These are phyloP conservation scores for Stephania cephalantha DNA, from an alignment of 164 flowering plant species.

Conservation along the genomic window DNA sequence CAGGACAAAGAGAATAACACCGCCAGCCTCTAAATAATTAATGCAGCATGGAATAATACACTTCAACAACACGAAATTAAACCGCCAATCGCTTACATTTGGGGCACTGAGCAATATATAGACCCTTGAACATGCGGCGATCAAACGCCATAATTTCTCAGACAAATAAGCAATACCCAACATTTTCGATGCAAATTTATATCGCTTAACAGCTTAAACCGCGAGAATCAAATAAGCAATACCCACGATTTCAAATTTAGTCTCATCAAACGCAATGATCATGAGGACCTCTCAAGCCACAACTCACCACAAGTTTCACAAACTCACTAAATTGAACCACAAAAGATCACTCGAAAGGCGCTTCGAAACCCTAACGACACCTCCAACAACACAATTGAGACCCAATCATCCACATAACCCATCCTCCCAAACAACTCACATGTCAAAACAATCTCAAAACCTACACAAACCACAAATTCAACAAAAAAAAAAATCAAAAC, in stretches of 20 bases:
- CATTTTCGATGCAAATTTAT: not conserved
- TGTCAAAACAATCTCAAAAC: not conserved
- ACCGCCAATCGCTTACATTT: not conserved
- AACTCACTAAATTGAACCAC: not conserved
- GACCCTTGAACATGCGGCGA: not conserved
- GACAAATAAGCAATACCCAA: not conserved
- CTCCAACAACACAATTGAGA: not conserved
- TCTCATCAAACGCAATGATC: no score
- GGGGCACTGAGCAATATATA: not conserved
- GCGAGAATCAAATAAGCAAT: not conserved
- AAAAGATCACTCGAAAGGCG: no score
- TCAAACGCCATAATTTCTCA: not conserved
- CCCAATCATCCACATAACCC: not conserved
- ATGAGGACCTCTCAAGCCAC: not conserved
- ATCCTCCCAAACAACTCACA: no score
- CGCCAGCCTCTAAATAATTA: not conserved
- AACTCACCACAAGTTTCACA: not conserved
- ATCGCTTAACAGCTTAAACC: not conserved
- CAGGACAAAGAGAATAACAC: not conserved
- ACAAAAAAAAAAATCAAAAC: not conserved
- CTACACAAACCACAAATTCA: not conserved
- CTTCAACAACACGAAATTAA: not conserved
- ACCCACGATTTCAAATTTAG: no score
- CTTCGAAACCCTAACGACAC: not conserved
- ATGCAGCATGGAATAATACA: not conserved